phyloP scores from a whole-genome alignment of 2,329 filamentous ascomycete species.

The Davidsoniella neocaledoniae region DNA sequence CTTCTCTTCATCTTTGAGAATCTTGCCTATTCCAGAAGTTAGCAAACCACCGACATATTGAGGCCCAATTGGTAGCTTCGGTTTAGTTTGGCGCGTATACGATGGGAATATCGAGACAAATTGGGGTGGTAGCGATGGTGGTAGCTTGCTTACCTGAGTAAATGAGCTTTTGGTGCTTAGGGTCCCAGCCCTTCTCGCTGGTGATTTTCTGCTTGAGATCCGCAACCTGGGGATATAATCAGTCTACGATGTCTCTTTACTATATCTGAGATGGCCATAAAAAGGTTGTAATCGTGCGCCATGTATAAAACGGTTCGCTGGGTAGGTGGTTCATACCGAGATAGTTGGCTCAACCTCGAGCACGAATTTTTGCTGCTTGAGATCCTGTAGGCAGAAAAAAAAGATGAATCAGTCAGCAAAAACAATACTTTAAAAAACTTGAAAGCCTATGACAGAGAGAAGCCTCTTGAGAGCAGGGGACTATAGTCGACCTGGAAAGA shows the following conservation, averaged over 20 bases:
- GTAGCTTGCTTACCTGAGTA: constrained; percentile 60
- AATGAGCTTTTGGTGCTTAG: constrained; percentile 83
- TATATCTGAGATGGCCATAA: neutral
- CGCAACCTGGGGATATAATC: constrained; percentile 45
- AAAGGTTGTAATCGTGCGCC: neutral
- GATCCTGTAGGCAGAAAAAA: constrained; percentile 43
- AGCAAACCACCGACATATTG: neutral
- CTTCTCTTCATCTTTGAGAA: constrained; percentile 92
- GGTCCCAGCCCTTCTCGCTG: constrained; percentile 86
- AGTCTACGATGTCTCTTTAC: too few relatives aligned
- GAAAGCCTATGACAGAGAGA: neutral
- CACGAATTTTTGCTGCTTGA: constrained; percentile 97
- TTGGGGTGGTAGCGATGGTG: neutral
- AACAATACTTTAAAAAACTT: neutral
- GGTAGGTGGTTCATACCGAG: constrained; percentile 44
- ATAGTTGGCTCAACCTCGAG: constrained; percentile 90
- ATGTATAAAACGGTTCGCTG: neutral
- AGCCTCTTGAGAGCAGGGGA: neutral
- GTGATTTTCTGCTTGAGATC: constrained; percentile 85
- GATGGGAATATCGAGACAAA: constrained; percentile 16
- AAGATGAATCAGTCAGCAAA: neutral
- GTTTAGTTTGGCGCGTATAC: neutral
- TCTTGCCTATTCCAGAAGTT: constrained; percentile 48
- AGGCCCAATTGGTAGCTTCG: neutral
- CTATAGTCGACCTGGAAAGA: neutral